Evolutionary conservation across 2,329 filamentous ascomycete genomes (phyloP), one percentile per base, ranked within the genome.

Genomic region (Graphilbum ipis-grandicollis): DNA sequence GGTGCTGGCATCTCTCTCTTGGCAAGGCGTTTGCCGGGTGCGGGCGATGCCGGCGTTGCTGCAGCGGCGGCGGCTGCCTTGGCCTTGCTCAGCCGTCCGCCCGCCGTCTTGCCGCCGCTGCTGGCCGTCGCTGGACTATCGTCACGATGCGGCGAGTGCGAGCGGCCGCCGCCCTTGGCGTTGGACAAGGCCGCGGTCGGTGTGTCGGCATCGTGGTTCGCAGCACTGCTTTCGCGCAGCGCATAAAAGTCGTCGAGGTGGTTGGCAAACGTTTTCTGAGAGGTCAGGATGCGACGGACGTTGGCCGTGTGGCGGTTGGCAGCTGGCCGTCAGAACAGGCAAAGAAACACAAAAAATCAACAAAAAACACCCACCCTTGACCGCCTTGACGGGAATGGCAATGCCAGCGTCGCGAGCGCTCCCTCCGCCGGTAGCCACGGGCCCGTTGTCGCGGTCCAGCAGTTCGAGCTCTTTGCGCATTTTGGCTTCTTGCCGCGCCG

Each of bases 241-340:
- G 60, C 81, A 46, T 80, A 67, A 53, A 79, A 83, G 53, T 90
- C 82, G 46, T 82, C 79, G 33, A 88, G 66, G 53, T 88, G 77
- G 57, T 90, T 85, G 43, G 74, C 72, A 54, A 88, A 88, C 3
- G 79, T 84, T 59, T 88, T 84, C 51, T 84, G 79, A 19, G 77
- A 83, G 45, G 77, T 73, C 39, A 90, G 62, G 43, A 90, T 84
- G 56, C 77, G 78, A 47, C 81, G 72, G 19, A 84, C 78, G 45
- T 72, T 75, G 26, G 72, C 65, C 7, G 78, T 82, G 52, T 72
- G 70, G 48, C 76, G 77, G 46, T 57, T 59, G 37, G 60, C 56
- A 28, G 53, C 59, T 63, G 43, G 7, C 15, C n/a, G 14, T 15
- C 17, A 13, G 22, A n/a, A n/a, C n/a, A n/a, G n/a, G n/a, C n/a